Evolutionary conservation across 2,329 filamentous ascomycete genomes (phyloP).

Genomic region (Drechslerella coelobrocha): DNA sequence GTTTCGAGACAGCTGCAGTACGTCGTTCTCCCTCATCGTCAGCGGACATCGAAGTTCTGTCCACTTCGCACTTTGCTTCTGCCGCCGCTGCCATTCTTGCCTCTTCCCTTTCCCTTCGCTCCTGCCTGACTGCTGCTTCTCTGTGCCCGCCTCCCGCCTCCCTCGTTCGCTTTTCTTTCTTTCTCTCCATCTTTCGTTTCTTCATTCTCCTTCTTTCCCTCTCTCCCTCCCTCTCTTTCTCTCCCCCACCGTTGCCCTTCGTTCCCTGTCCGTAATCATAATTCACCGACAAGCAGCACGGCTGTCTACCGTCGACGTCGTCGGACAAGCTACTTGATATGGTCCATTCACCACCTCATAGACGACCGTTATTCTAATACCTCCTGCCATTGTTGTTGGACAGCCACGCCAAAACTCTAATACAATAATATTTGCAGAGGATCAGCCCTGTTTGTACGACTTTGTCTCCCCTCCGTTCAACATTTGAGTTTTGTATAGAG

Average conservation of each 20-base stretch:
- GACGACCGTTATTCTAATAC: no score
- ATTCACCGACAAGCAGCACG: neutral
- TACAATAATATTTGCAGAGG: no score
- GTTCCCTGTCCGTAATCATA: neutral
- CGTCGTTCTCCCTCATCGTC: neutral
- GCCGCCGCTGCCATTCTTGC: constrained; percentile 2
- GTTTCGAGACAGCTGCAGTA: constrained; percentile 6
- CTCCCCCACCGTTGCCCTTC: neutral
- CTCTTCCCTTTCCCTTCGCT: constrained; percentile 64
- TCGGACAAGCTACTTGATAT: neutral
- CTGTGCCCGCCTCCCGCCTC: constrained; percentile 1
- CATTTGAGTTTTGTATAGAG: constrained; percentile 3
- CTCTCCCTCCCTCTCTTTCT: constrained; percentile 8
- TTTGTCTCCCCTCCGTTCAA: neutral
- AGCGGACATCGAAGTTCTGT: constrained; percentile 8
- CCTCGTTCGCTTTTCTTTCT: neutral
- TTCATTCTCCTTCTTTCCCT: constrained; percentile 7
- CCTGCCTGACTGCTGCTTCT: neutral
- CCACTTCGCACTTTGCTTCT: constrained; percentile 14
- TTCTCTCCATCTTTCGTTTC: constrained; percentile 12
- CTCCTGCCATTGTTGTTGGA: neutral
- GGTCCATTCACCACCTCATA: no score
- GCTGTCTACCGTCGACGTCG: neutral
- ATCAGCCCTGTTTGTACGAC: constrained; percentile 9
- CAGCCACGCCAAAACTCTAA: no score